A percentile compares a stretch with the other conserved stretches of the same genome.
phyloP scores from a whole-genome alignment of 345 rosid species.

The Eucalyptus globulus region DNA sequence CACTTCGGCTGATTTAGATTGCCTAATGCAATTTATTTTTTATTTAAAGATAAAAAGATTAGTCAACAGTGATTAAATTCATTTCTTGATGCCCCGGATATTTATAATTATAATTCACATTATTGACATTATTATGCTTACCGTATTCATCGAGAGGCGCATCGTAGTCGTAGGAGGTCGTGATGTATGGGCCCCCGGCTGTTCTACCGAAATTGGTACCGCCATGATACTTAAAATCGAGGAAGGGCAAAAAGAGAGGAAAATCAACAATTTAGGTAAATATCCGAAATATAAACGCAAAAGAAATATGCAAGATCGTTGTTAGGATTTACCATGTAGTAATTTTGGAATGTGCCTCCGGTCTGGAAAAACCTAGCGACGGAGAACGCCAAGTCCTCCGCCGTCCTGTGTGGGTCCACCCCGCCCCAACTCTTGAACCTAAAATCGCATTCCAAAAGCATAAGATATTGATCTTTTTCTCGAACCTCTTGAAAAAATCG shows the following conservation, averaged over 20 bases:
- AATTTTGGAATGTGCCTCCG: conserved; percentile 26
- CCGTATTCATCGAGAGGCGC: conserved; percentile 47
- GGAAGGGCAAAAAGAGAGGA: not conserved
- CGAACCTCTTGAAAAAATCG: conserved; percentile 6
- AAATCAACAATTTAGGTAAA: not conserved
- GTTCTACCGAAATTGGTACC: conserved; percentile 33
- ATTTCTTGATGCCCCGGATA: not conserved
- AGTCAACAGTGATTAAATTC: not conserved
- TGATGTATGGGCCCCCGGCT: conserved; percentile 30
- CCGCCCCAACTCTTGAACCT: conserved; percentile 31
- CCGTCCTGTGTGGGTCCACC: conserved; percentile 13
- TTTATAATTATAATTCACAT: not conserved
- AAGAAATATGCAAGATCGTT: not conserved
- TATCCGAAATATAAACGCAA: not conserved
- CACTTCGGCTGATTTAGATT: conserved; percentile 69
- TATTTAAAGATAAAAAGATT: not conserved
- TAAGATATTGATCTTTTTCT: not conserved
- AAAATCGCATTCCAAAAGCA: not conserved
- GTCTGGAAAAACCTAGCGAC: conserved; percentile 21
- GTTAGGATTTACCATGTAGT: conserved; percentile 12
- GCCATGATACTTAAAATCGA: conserved; percentile 17
- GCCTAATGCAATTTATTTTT: conserved; percentile 1
- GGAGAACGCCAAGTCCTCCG: conserved; percentile 30
- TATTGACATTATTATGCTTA: not conserved
- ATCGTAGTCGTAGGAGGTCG: conserved; percentile 25